Evolutionary conservation across 148 eudicot species (phyloP), one percentile per base, ranked within the genome.

Genomic region (Nepenthes mirabilis): DNA sequence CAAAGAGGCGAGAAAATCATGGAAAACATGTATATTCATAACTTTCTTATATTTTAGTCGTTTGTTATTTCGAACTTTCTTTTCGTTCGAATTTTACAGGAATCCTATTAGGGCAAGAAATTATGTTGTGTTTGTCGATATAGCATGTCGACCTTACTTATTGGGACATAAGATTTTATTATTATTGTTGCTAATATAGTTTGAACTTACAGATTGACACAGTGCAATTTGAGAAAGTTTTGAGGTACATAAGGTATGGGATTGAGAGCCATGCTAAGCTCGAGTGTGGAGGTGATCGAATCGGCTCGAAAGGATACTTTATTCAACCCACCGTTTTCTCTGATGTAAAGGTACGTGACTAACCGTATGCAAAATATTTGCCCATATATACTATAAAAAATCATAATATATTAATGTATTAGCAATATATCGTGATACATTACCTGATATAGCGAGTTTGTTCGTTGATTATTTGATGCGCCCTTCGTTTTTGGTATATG

Each of bases 261-360:
- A 47, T 69, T 2, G 91, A 93, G 36, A 86, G 95, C 77, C 73
- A 65, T 57, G 98, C 98, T 37, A 93, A 81, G 55, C 89, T 93
- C 36, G 95, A 88, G 70, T 93, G 96, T 74, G 99, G 99, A 37
- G 96, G 96, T 43, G 81, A 68, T 33, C 72, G 74, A 59, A 11
- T 80, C 6, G 99, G 99, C 58, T 79, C 82, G 14, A 89, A 80
- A 64, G 99, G 99, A 36, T 86, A 35, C 87, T 93, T 75, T 55
- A 63, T 93, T 57, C 83, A 93, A 70, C 99, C 99, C 34, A 93
- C 99, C 47, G 95, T 89, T 52, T 93, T 93, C 78, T 86, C 98
- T 3, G 68, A 82, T 77, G 98, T 93, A 37, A 75, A 79, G 95
- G 98, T 91, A 83, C 37, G 4, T 36, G 4, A 11, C 37, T 6